phyloP scores from a whole-genome alignment of 2,329 filamentous ascomycete genomes.

The Phaeosphaeriaceae sp. region DNA sequence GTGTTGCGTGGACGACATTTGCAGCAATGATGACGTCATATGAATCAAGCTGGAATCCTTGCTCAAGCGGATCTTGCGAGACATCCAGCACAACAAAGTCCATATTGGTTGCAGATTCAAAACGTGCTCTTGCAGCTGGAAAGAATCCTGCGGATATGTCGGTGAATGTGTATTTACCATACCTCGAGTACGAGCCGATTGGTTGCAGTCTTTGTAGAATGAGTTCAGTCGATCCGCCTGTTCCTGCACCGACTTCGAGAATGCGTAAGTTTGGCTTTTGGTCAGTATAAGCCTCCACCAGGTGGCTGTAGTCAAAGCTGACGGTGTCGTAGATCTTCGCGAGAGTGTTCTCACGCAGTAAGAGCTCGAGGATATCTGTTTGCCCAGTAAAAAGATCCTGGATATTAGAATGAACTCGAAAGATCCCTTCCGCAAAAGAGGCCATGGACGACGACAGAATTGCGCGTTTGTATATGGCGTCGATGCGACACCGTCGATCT shows the following conservation, averaged over 20 bases:
- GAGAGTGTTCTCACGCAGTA: neutral
- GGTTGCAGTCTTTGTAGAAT: neutral
- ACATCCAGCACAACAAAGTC: neutral
- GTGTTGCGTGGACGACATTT: neutral
- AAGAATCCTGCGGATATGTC: neutral
- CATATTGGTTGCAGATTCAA: neutral
- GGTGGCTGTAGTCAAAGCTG: neutral
- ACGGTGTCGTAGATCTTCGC: neutral
- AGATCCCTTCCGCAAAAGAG: neutral
- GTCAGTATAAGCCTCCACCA: neutral
- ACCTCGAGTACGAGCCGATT: neutral
- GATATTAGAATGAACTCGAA: neutral
- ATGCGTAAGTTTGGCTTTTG: neutral
- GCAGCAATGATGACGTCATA: neutral
- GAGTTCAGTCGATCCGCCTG: neutral
- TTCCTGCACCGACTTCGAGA: conserved; percentile 1
- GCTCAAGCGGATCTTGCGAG: neutral
- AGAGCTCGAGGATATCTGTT: neutral
- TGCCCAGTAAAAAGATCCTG: neutral
- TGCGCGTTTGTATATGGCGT: too few relatives aligned
- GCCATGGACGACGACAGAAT: too few relatives aligned
- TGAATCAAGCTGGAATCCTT: neutral
- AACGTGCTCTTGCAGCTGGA: neutral
- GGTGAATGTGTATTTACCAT: neutral
- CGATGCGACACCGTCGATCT: neutral